These are phyloP conservation scores for Cystofilobasidium capitatum DNA, from an alignment of 768 basidiomycete genomes.

Conservation along the genomic window DNA sequence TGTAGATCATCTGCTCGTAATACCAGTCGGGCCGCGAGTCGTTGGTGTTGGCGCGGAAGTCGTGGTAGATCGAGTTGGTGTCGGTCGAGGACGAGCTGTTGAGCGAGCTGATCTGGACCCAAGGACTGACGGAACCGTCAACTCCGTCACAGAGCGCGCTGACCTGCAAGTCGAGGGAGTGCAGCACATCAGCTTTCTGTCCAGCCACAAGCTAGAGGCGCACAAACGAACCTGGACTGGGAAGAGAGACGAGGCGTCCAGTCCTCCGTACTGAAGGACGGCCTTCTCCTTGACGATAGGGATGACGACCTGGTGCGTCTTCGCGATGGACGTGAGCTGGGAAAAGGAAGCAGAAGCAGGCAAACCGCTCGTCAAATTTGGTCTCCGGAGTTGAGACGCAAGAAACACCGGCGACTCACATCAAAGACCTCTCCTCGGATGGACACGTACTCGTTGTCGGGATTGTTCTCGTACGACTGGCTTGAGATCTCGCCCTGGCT, in stretches of 20 bases:
- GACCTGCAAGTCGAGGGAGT: constrained; percentile 46
- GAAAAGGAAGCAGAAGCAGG: not conserved
- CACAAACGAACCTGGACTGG: constrained; percentile 68
- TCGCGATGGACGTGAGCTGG: constrained; percentile 24
- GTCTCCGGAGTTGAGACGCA: too few relatives aligned
- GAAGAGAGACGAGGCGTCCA: constrained; percentile 64
- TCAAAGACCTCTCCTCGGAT: constrained; percentile 95
- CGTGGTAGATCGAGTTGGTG: constrained; percentile 76
- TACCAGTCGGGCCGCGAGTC: constrained; percentile 98
- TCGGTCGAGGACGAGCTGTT: constrained; percentile 48
- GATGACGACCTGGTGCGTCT: constrained; percentile 57
- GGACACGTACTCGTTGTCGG: constrained; percentile 67
- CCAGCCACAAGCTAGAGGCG: not conserved
- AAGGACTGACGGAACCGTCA: constrained; percentile 69
- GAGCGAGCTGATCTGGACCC: constrained; percentile 61
- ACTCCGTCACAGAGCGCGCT: constrained; percentile 85
- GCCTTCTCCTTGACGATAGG: constrained; percentile 63
- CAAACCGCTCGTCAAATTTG: too few relatives aligned
- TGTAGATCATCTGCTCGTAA: constrained; percentile 72
- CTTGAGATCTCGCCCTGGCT: constrained; percentile 61
- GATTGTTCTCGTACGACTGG: constrained; percentile 55
- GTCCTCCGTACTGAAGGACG: constrained; percentile 75
- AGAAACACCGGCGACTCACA: constrained; percentile 43
- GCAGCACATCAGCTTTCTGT: not conserved
- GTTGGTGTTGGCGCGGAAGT: constrained; percentile 74